A percentile compares a stretch with the other conserved stretches of the same genome.
Conservation (phyloP, 768 basidiomycete species). For the Gyrodon lividus region DNA sequence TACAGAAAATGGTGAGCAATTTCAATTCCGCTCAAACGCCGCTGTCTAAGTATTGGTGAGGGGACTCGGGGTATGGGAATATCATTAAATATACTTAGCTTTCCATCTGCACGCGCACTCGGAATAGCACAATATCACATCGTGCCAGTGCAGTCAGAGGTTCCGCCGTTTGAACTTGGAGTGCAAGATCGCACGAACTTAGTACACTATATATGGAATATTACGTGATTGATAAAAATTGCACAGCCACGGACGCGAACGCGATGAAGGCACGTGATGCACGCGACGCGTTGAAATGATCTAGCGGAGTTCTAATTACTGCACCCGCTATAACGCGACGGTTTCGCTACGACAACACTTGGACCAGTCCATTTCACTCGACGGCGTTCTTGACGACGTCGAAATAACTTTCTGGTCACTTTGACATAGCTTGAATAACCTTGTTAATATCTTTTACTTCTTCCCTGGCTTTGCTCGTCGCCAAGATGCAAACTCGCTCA, state of each 20-base stretch:
- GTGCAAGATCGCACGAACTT: too few species aligned
- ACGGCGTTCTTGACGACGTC: neutral
- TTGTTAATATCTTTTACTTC: neutral
- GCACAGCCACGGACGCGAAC: neutral
- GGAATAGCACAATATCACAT: too few species aligned
- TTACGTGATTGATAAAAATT: too few species aligned
- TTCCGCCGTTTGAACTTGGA: too few species aligned
- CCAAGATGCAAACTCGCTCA: conserved; percentile 42
- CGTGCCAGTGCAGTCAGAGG: too few species aligned
- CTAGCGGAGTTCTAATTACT: conserved; percentile 26
- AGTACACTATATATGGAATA: too few species aligned
- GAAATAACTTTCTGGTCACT: neutral
- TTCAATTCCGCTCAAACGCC: neutral
- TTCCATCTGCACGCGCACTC: neutral
- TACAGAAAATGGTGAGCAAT: neutral
- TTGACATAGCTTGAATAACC: neutral
- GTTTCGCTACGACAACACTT: conserved; percentile 3
- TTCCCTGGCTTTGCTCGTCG: neutral
- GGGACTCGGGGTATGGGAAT: neutral
- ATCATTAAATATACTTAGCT: neutral
- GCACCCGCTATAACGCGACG: conserved; percentile 16
- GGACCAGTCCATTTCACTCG: neutral
- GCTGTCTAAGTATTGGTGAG: neutral
- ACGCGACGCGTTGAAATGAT: conserved; percentile 25
- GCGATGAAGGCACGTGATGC: conserved; percentile 14